Evolutionary conservation across 2,329 filamentous ascomycete species (phyloP).

Genomic region (Curvularia hawaiiensis): DNA sequence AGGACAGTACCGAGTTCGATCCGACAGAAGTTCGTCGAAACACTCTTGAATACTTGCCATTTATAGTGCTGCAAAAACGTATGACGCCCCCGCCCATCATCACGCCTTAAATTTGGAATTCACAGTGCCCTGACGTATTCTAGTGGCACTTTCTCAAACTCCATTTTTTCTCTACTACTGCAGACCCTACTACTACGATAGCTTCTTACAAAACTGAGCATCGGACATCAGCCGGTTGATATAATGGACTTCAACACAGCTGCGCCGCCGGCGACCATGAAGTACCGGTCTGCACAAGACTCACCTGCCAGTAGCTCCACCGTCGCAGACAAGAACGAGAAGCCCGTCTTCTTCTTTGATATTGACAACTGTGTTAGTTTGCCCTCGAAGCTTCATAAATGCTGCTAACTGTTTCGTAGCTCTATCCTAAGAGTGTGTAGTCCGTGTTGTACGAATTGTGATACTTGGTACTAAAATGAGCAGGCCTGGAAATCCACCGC

Average conservation of each 20-base stretch:
- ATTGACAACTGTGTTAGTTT: slow-evolving; percentile 88
- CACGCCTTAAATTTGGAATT: neutral
- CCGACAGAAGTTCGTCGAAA: neutral
- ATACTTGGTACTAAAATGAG: slow-evolving; percentile 40
- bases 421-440: slow-evolving; percentile 81
- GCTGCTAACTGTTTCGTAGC: slow-evolving; percentile 47
- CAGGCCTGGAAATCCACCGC: slow-evolving; percentile 79
- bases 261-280: slow-evolving; percentile 12
- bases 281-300: slow-evolving; percentile 12
- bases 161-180: neutral
- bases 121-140: slow-evolving; percentile 1
- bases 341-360: slow-evolving; percentile 77
- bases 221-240: neutral
- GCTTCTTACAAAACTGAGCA: neutral
- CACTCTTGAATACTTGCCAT: neutral
- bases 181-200: neutral
- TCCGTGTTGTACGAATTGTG: neutral
- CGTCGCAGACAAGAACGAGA: slow-evolving; percentile 39
- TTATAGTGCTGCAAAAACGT: neutral
- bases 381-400: neutral
- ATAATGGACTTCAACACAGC: slow-evolving; percentile 14
- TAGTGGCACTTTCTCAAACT: neutral
- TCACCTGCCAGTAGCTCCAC: slow-evolving; percentile 2
- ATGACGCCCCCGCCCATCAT: neutral
- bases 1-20: slow-evolving; percentile 6